A percentile compares a stretch with the other conserved stretches of the same genome.
phyloP scores from a whole-genome alignment of 2,329 filamentous ascomycete genomes.

The Stachybotrys elegans region DNA sequence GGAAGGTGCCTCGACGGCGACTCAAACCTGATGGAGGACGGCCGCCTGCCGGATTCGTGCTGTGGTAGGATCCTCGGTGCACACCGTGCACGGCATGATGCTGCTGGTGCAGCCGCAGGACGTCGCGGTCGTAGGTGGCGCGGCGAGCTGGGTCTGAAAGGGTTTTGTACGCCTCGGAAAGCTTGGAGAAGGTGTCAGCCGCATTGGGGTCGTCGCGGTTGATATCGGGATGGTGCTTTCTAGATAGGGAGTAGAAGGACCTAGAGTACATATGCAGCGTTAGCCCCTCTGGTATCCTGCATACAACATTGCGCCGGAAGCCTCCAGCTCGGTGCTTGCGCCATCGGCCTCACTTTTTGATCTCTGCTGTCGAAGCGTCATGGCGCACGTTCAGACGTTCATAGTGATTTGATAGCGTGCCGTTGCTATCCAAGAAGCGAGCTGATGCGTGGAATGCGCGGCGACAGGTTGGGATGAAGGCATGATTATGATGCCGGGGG shows the following conservation, averaged over 20 bases:
- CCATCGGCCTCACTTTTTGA: conserved; percentile 74
- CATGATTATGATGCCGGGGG: conserved; percentile 8
- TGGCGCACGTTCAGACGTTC: conserved; percentile 69
- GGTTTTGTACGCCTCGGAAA: conserved; percentile 77
- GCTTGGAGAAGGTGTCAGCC: conserved; percentile 70
- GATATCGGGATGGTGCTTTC: conserved; percentile 86
- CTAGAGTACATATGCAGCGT: too few species aligned
- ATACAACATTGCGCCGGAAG: too few species aligned
- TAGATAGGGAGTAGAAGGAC: conserved; percentile 87
- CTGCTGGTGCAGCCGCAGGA: conserved; percentile 38
- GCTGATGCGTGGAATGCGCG: conserved; percentile 11
- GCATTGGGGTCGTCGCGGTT: conserved; percentile 73
- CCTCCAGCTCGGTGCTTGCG: too few species aligned
- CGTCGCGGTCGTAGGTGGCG: conserved; percentile 72
- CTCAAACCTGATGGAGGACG: conserved; percentile 78
- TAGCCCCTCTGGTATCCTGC: too few species aligned
- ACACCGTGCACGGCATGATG: conserved; percentile 19
- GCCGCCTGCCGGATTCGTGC: conserved; percentile 60
- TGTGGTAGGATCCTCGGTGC: conserved; percentile 48
- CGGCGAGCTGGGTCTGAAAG: conserved; percentile 72
- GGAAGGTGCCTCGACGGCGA: conserved; percentile 68
- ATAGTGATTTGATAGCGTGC: too few species aligned
- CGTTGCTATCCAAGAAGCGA: too few species aligned
- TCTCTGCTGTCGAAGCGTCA: conserved; percentile 66
- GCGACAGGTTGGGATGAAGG: too few species aligned